Base-by-base conservation (phyloP, 441 rosid species). In the Gossypium schwendimanii region DNA sequence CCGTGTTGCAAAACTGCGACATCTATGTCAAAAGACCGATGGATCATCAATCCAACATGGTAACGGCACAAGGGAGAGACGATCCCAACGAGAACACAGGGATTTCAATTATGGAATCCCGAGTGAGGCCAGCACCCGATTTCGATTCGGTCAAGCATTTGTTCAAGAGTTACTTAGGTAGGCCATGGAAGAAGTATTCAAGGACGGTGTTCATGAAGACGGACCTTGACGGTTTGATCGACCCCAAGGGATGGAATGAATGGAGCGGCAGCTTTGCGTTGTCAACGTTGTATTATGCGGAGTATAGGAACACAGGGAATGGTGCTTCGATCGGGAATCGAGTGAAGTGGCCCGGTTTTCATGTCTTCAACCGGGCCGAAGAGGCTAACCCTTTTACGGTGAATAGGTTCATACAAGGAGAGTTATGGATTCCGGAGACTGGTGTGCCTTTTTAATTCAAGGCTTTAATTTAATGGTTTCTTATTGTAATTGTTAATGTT, bases 111-210 rank as follows among this genome's bases (percentile, higher is more conserved):
- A 82, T 82, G 8, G 69, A 74, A 11, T 89, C 86, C 0, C 71
- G 93, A 0, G 77, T 91, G 2, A 64, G 81, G 69, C 78, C 94
- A 0, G 65, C 91, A 0, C 75, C 81, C 0, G 93, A 87, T 21
- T 69, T 93, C 0, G 45, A 24, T 0, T 31, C 73, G 0, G 88
- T 76, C 1, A 83, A 80, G 57, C 69, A 67, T 21, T 72, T 68
- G 15, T 82, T 82, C 41, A 76, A 18, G 70, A 87, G 73, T 54
- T 91, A 80, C 64, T 45, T 89, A 20, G 94, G 97, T 0, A 69
- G 93, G 77, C 91, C 96, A 0, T 92, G 96, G 93, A 87, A 70
- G 69, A 79, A 71, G 66, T 87, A 89, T 39, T 87, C 91, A 1
- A 84, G 91, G 63, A 85, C 93, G 0, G 86, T 87, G 28, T 69